These are phyloP conservation scores for Trichosporon sp. DNA, from an alignment of 1,284 basidiomycete species.

Conservation along the genomic window DNA sequence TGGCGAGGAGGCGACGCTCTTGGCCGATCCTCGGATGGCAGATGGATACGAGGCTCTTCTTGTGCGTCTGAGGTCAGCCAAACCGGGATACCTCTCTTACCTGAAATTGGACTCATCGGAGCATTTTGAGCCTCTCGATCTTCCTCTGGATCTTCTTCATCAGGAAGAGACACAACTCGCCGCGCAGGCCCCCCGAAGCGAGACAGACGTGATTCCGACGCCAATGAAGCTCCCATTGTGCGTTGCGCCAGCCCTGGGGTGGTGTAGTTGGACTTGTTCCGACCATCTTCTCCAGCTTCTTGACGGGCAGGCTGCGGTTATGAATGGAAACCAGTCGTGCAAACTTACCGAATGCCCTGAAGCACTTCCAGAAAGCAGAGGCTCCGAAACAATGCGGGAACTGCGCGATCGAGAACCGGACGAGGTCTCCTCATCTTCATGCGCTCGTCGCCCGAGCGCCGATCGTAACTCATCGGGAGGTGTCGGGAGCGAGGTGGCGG, in stretches of 20 bases:
- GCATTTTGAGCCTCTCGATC: background rate
- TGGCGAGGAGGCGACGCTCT: background rate
- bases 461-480: background rate
- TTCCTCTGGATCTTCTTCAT: constrained; percentile 23
- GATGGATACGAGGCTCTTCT: background rate
- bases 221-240: constrained; percentile 23
- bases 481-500: background rate
- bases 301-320: background rate
- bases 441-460: background rate
- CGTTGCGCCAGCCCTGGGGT: constrained; percentile 37
- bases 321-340: too few relatives aligned
- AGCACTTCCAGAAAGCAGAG: background rate
- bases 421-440: background rate
- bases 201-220: constrained; percentile 32
- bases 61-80: background rate
- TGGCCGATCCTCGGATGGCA: background rate
- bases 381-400: background rate
- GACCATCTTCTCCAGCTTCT: background rate
- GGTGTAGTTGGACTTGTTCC: constrained; percentile 12
- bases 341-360: background rate
- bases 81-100: background rate
- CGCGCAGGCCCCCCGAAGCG: constrained; percentile 45
- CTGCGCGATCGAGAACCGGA: background rate
- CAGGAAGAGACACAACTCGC: constrained; percentile 22
- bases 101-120: background rate